Evolutionary conservation across 2,329 filamentous ascomycete species (phyloP), one percentile per base, ranked within the genome.

Genomic region (Fusarium tricinctum): DNA sequence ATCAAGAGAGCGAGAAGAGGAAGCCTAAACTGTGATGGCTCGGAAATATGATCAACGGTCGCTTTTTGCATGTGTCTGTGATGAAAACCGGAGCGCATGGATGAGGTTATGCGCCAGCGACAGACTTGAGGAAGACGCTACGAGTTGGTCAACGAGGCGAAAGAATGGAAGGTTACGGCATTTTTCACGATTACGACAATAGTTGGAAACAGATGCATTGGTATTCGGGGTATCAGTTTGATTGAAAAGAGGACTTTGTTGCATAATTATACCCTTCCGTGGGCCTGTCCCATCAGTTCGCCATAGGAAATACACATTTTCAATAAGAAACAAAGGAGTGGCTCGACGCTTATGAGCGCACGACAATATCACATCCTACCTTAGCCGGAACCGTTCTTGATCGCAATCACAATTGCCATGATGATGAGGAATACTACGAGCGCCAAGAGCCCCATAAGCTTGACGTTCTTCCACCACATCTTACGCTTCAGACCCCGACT

Each of bases 381-480:
- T 65, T 46, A 62, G 23, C 49, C 46, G 17, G 48, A 62, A 43
- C 64, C 75, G 55, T 83, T 85, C 80, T 86, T 87, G 54, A 84
- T 75, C 4, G 84, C 81, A 61, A 88, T 81, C 28, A 88, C 80
- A 59, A 88, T 85, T n/a, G 83, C 82, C 69, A 87, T 72, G 45
- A 89, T 72, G 70, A 89, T 86, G 66, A 89, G 76, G 44, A 84
- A 76, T 26, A 96, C 80, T 3, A 94, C 93, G 44, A 97, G 76
- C 6, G 80, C 84, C 65, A 94, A 76, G 72, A 99, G 79, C 8
- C 88, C 90, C 94, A 98, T 97, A 72, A 99, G 81, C 83, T 97
- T 97, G 45, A 97, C 87, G 79, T 99, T 98, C 89, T 98, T 98
- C 95, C 95, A 98, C 96, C 96, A 99, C 96, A 99, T 98, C 80